A percentile compares a stretch with the other conserved stretches of the same genome.
phyloP scores from a whole-genome alignment of 2,329 filamentous ascomycete genomes.

The Fusarium fracticaudum region DNA sequence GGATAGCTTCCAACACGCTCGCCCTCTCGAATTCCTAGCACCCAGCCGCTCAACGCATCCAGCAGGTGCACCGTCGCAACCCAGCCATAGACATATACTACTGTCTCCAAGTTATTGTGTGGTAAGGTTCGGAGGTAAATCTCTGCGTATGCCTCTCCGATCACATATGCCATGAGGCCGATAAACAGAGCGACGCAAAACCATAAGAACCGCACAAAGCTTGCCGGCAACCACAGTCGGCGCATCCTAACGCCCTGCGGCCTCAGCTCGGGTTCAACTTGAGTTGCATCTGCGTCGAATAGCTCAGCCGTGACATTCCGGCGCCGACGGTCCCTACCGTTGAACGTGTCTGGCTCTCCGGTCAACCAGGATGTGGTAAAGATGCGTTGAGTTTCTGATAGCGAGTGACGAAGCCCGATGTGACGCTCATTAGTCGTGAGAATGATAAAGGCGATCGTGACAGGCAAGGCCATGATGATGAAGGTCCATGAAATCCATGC shows the following conservation, averaged over 20 bases:
- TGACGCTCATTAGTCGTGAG: slow-evolving; percentile 72
- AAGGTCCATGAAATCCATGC: slow-evolving; percentile 77
- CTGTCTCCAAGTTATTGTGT: slow-evolving; percentile 72
- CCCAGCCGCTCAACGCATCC: slow-evolving; percentile 73
- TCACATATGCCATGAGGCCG: slow-evolving; percentile 71
- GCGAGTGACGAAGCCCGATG: slow-evolving; percentile 66
- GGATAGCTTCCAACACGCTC: slow-evolving; percentile 75
- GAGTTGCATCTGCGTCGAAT: slow-evolving; percentile 51
- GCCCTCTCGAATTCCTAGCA: slow-evolving; percentile 71
- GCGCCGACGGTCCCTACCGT: slow-evolving; percentile 54
- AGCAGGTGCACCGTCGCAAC: slow-evolving; percentile 72
- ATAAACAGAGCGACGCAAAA: slow-evolving; percentile 72
- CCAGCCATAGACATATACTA: slow-evolving; percentile 77
- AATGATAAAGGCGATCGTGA: slow-evolving; percentile 72
- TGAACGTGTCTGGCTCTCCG: slow-evolving; percentile 62
- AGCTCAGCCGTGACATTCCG: slow-evolving; percentile 49
- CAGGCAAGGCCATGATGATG: slow-evolving; percentile 74
- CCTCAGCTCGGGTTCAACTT: slow-evolving; percentile 38
- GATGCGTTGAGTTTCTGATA: slow-evolving; percentile 74
- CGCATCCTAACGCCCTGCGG: slow-evolving; percentile 54
- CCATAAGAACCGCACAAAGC: slow-evolving; percentile 75
- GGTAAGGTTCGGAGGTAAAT: slow-evolving; percentile 74
- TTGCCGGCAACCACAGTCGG: slow-evolving; percentile 69
- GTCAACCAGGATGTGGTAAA: slow-evolving; percentile 75
- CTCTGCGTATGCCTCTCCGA: slow-evolving; percentile 76